These are phyloP conservation scores for Plasmodium vinckei DNA, from an alignment of 169 alveolate species.

Conservation along the genomic window DNA sequence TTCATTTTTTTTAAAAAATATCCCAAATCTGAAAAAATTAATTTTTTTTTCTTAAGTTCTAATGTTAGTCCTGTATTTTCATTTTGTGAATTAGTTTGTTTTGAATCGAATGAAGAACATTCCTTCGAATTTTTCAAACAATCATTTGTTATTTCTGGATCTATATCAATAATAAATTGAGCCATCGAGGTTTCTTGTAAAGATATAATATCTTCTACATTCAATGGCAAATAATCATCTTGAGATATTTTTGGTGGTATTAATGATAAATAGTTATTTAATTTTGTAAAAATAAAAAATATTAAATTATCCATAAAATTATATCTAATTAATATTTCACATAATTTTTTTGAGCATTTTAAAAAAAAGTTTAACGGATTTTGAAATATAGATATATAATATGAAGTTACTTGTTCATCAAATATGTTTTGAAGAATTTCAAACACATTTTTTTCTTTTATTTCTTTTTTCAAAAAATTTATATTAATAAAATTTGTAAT, in stretches of 20 bases:
- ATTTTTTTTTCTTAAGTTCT: neutral
- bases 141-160: neutral
- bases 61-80: neutral
- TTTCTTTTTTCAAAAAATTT: constrained; percentile 8
- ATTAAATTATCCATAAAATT: constrained; percentile 36
- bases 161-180: constrained; percentile 19
- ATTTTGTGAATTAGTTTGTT: neutral
- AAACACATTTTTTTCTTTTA: constrained; percentile 11
- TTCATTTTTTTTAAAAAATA: constrained; percentile 67
- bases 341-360: constrained; percentile 10
- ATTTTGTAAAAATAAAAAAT: constrained; percentile 40
- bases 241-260: constrained; percentile 36
- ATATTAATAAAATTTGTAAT: constrained; percentile 30
- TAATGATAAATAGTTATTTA: constrained; percentile 38
- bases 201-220: constrained; percentile 56
- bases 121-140: neutral
- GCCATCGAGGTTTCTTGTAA: constrained; percentile 70
- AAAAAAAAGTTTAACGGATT: constrained; percentile 66
- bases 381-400: constrained; percentile 68
- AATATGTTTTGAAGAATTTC: constrained; percentile 15
- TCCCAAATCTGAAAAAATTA: constrained; percentile 5
- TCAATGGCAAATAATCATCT: constrained; percentile 44
- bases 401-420: constrained; percentile 32
- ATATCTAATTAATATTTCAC: constrained; percentile 19
- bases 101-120: too few relatives aligned